Percentiles rank a stretch among this genome's conserved stretches.
These are phyloP conservation scores for Cornus suecica DNA, from an alignment of 148 eudicot genomes.

Conservation along the genomic window DNA sequence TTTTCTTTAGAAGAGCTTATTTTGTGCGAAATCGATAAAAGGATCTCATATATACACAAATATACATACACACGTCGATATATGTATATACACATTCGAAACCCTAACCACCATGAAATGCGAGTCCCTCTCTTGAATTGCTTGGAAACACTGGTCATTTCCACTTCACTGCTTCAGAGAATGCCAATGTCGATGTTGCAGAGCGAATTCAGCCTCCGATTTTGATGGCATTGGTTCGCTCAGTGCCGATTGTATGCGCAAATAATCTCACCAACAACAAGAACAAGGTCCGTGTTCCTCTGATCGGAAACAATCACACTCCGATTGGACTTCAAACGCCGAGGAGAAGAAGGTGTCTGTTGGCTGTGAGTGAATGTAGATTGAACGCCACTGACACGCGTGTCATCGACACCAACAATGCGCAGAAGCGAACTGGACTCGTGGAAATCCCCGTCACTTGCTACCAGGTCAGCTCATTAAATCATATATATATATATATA, in stretches of 20 bases:
- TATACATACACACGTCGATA: no score
- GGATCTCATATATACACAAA: no score
- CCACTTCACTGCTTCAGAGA: background rate
- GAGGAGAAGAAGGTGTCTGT: background rate
- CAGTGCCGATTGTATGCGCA: background rate
- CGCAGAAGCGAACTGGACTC: constrained; percentile 4
- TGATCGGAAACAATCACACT: background rate
- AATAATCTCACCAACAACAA: background rate
- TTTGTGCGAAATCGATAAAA: no score
- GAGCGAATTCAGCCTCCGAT: background rate
- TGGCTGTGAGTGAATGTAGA: constrained; percentile 19
- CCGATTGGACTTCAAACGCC: no score
- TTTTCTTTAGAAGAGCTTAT: no score
- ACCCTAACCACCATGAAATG: constrained; percentile 4
- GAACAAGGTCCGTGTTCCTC: background rate
- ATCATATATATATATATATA: background rate
- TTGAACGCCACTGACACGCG: constrained; percentile 28
- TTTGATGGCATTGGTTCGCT: constrained; percentile 14
- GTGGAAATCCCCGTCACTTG: constrained; percentile 83
- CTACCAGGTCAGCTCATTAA: constrained; percentile 59
- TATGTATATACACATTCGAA: constrained; percentile 1
- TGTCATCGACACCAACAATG: constrained; percentile 16
- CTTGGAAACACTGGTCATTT: background rate
- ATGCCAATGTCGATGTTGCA: constrained; percentile 2
- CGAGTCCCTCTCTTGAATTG: background rate